Evolutionary conservation across 306 rosid genomes (phyloP), one percentile per base, ranked within the genome.

Genomic region (Hippophae rhamnoides): DNA sequence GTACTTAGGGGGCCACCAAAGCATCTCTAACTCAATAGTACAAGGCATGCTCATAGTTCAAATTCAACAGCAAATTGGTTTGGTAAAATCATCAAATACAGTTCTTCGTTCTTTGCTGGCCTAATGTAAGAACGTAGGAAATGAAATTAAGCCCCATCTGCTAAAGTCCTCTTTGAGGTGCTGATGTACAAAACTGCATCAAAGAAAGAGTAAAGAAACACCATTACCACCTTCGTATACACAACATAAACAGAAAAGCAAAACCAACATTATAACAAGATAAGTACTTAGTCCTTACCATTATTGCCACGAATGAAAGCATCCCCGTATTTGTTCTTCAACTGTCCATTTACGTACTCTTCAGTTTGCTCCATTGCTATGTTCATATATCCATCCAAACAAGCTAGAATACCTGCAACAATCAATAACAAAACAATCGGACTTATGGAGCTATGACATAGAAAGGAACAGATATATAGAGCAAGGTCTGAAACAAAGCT

Each of bases 361-460:
- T 92, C 99, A 0, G 99, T 92, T 59, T 92, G 99, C 76, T 92
- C 99, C 99, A 92, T 92, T 55, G 99, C 96, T 75, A 92, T 88
- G 58, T 92, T 92, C 95, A 92, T 92, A 75, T 92, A 92, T 58
- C 99, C 99, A 78, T 92, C 95, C 27, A 90, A 86, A 75, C 99
- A 92, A 10, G 96, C 99, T 42, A 92, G 82, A 63, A 92, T 92
- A 73, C 99, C 96, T 88, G 82, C 72, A 58, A 47, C 64, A 13
- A 65, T 56, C 47, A 64, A 66, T 62, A 64, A 48, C 5, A 49
- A 51, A 66, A 6, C 25, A 7, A 43, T 71, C 64, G 71, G 44
- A 27, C n/a, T 8, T 43, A 45, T 18, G 40, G 18, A 44, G 42
- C 41, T 18, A 41, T 51, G 41, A 14, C 12, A 57, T 6, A 42